Percentiles rank a stretch among this genome's conserved stretches.
phyloP scores from a whole-genome alignment of 202 grass and related monocot species.

The Sporobolus alterniflorus region DNA sequence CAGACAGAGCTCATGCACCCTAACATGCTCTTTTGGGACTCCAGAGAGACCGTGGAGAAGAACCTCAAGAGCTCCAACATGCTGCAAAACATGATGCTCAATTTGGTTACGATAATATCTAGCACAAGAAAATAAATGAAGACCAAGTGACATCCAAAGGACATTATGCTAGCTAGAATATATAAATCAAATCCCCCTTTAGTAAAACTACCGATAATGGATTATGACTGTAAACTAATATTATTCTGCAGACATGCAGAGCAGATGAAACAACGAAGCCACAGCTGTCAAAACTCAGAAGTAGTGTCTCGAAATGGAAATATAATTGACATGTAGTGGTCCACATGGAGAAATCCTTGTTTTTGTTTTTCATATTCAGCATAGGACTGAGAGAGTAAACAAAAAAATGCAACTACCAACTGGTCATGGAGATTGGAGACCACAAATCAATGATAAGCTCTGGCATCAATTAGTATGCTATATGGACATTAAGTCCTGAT shows the following conservation, averaged over 20 bases:
- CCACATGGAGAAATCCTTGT: slow-evolving; percentile 16
- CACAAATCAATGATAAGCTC: background rate
- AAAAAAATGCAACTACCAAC: background rate
- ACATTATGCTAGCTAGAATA: slow-evolving; percentile 14
- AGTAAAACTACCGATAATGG: slow-evolving; percentile 5
- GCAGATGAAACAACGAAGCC: background rate
- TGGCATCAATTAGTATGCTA: slow-evolving; percentile 12
- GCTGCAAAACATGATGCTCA: slow-evolving; percentile 50
- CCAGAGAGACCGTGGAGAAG: slow-evolving; percentile 88
- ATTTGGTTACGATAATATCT: slow-evolving; percentile 1
- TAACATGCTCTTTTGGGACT: slow-evolving; percentile 80
- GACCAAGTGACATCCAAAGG: background rate
- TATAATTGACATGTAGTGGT: slow-evolving; percentile 32
- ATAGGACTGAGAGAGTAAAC: slow-evolving; percentile 16
- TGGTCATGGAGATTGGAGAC: background rate
- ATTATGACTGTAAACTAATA: background rate
- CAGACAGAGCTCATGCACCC: slow-evolving; percentile 87
- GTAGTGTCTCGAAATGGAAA: slow-evolving; percentile 22
- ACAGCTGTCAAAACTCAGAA: background rate
- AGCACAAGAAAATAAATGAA: background rate
- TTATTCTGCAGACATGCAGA: slow-evolving; percentile 4
- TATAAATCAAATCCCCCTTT: slow-evolving; percentile 13
- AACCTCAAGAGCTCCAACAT: slow-evolving; percentile 93
- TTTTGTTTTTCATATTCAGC: background rate
- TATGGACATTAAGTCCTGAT: background rate